Conservation (phyloP, 2,329 filamentous ascomycete species). For the Hymenotorrendiella dingleyae region DNA sequence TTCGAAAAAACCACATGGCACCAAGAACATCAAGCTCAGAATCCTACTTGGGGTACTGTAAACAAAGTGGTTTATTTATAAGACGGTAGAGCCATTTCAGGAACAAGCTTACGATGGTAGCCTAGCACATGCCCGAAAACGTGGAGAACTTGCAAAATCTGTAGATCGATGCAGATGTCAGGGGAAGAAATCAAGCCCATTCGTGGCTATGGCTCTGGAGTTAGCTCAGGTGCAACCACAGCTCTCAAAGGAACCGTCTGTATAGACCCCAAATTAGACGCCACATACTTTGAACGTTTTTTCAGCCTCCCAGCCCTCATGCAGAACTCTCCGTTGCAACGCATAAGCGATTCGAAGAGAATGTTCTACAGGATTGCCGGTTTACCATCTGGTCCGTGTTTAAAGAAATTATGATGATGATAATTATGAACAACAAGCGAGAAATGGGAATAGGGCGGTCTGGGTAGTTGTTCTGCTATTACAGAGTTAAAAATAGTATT, state of each 20-base stretch:
- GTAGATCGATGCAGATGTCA: constrained; percentile 1
- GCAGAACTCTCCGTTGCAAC: constrained; percentile 1
- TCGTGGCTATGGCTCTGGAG: not conserved
- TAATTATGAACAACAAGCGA: too few relatives aligned
- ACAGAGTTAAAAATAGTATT: constrained; percentile 5
- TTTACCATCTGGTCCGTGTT: not conserved
- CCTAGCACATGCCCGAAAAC: constrained; percentile 2
- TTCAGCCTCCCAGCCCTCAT: constrained; percentile 4
- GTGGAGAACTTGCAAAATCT: constrained; percentile 1
- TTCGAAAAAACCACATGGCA: not conserved
- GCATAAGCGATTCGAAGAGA: not conserved
- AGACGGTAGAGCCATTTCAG: not conserved
- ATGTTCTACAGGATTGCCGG: constrained; percentile 3
- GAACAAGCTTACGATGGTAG: not conserved
- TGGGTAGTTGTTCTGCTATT: too few relatives aligned
- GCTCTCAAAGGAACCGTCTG: not conserved
- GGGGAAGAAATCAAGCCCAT: not conserved
- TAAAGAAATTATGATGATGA: too few relatives aligned
- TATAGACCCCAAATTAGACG: constrained; percentile 5
- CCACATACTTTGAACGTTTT: not conserved
- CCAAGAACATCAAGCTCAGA: not conserved
- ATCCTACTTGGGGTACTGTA: not conserved
- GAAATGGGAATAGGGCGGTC: too few relatives aligned
- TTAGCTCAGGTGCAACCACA: not conserved
- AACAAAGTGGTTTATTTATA: too few relatives aligned